Conservation (phyloP, 2,329 filamentous ascomycete genomes). For the Mycosphaerelloides madeirae region DNA sequence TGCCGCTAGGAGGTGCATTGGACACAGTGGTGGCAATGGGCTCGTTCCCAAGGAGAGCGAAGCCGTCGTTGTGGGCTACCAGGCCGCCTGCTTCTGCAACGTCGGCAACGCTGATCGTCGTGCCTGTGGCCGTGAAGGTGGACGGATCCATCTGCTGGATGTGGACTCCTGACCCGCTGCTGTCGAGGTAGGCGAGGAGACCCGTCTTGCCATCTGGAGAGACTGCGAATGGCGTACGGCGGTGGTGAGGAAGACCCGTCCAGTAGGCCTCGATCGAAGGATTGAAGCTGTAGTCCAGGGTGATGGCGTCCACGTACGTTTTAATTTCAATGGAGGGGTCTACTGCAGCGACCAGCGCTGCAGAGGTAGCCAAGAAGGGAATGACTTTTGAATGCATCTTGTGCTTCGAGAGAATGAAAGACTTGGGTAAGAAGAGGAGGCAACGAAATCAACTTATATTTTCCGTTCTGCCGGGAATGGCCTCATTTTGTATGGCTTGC, state of each 20-base stretch:
- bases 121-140: slow-evolving; percentile 52
- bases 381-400: slow-evolving; percentile 15
- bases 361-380: slow-evolving; percentile 21
- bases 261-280: slow-evolving; percentile 58
- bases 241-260: slow-evolving; percentile 58
- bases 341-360: slow-evolving; percentile 32
- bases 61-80: slow-evolving; percentile 59
- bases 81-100: slow-evolving; percentile 58
- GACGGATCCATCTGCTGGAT: slow-evolving; percentile 53
- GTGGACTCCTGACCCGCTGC: slow-evolving; percentile 52
- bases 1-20: slow-evolving; percentile 45
- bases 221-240: slow-evolving; percentile 58
- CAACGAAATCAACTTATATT: not conserved
- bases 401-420: slow-evolving; percentile 7
- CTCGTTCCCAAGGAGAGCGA: slow-evolving; percentile 59
- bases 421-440: slow-evolving; percentile 5
- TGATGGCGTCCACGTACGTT: slow-evolving; percentile 41
- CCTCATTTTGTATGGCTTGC: not conserved
- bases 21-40: slow-evolving; percentile 48
- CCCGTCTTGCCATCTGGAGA: slow-evolving; percentile 57
- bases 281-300: slow-evolving; percentile 51
- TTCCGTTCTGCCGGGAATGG: not conserved
- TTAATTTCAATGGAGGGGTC: slow-evolving; percentile 40
- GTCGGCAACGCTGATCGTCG: slow-evolving; percentile 48
- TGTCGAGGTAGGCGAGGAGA: slow-evolving; percentile 58